These are phyloP conservation scores for Aspergillus sp. DNA, from an alignment of 2,329 filamentous ascomycete species.

Conservation along the genomic window DNA sequence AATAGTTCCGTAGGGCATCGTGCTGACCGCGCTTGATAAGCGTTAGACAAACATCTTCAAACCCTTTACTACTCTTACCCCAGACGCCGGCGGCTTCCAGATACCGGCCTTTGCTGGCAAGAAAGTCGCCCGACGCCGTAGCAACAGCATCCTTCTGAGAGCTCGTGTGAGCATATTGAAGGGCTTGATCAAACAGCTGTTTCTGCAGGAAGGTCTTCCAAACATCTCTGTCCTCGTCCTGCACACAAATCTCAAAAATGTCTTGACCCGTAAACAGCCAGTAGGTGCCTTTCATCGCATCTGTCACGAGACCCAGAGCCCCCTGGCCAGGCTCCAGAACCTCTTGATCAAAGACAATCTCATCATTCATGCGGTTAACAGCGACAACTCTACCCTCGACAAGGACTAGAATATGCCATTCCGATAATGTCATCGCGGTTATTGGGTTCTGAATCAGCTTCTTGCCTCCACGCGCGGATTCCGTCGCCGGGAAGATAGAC, in stretches of 20 bases:
- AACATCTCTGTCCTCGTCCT: slow-evolving; percentile 85
- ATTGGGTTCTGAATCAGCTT: slow-evolving; percentile 70
- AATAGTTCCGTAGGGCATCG: slow-evolving; percentile 86
- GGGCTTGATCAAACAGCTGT: slow-evolving; percentile 83
- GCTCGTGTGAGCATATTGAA: slow-evolving; percentile 77
- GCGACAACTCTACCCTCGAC: slow-evolving; percentile 81
- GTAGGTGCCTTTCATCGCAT: slow-evolving; percentile 92
- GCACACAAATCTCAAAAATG: slow-evolving; percentile 90
- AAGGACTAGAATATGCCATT: slow-evolving; percentile 87
- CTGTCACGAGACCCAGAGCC: slow-evolving; percentile 80
- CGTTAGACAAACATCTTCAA: slow-evolving; percentile 89
- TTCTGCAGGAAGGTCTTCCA: slow-evolving; percentile 91
- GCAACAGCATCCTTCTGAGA: slow-evolving; percentile 88
- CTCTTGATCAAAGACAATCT: slow-evolving; percentile 81
- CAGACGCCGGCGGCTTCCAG: slow-evolving; percentile 85
- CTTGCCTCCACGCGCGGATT: slow-evolving; percentile 63
- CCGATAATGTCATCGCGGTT: slow-evolving; percentile 78
- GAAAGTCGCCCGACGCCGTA: slow-evolving; percentile 84
- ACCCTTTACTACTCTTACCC: slow-evolving; percentile 92
- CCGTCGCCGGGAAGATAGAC: slow-evolving; percentile 69
- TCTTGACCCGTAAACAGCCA: slow-evolving; percentile 92
- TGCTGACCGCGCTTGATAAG: slow-evolving; percentile 89
- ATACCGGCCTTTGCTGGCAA: slow-evolving; percentile 78
- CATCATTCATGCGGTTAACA: slow-evolving; percentile 81
- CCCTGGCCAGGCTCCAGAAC: slow-evolving; percentile 78